A percentile compares a stretch with the other conserved stretches of the same genome.
Evolutionary conservation across 1,139 yeast genomes (phyloP).

Genomic region (Debaryomyces sp.): DNA sequence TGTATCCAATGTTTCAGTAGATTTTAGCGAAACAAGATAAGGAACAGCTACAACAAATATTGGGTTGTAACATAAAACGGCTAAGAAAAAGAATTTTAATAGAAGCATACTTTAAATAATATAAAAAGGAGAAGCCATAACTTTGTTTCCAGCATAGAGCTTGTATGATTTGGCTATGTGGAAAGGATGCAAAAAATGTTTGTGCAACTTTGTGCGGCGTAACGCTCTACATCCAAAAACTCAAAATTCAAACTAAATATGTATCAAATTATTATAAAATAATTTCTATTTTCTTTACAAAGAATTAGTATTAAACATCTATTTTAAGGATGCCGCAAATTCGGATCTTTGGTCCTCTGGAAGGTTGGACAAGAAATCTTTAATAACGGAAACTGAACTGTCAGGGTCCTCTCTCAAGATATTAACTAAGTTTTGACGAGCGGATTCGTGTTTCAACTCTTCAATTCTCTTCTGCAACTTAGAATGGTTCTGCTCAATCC

Average conservation of each 20-base stretch:
- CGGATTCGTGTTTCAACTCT: slow-evolving; percentile 64
- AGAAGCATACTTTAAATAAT: not conserved
- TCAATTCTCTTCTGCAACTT: slow-evolving; percentile 62
- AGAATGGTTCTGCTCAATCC: slow-evolving; percentile 82
- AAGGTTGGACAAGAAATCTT: slow-evolving; percentile 61
- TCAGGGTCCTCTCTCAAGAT: slow-evolving; percentile 60
- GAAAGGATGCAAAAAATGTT: slow-evolving; percentile 8
- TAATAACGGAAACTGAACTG: slow-evolving; percentile 57
- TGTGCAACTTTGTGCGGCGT: slow-evolving; percentile 4
- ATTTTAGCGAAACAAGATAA: slow-evolving; percentile 30
- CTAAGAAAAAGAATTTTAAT: not conserved
- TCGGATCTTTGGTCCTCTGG: slow-evolving; percentile 63
- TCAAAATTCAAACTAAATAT: not conserved
- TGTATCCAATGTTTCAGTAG: slow-evolving; percentile 36
- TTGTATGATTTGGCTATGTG: slow-evolving; percentile 3
- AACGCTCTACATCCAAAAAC: not conserved
- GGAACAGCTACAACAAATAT: slow-evolving; percentile 11
- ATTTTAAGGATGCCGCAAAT: slow-evolving; percentile 37
- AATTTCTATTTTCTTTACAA: slow-evolving; percentile 7
- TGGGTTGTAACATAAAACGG: not conserved
- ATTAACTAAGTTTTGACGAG: slow-evolving; percentile 62
- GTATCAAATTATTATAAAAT: not conserved
- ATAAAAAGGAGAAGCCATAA: not conserved
- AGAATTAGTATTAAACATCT: slow-evolving; percentile 4
- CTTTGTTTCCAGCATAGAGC: not conserved